Evolutionary conservation across 208 protist genomes (phyloP).

Genomic region (Porcisia hertigi): DNA sequence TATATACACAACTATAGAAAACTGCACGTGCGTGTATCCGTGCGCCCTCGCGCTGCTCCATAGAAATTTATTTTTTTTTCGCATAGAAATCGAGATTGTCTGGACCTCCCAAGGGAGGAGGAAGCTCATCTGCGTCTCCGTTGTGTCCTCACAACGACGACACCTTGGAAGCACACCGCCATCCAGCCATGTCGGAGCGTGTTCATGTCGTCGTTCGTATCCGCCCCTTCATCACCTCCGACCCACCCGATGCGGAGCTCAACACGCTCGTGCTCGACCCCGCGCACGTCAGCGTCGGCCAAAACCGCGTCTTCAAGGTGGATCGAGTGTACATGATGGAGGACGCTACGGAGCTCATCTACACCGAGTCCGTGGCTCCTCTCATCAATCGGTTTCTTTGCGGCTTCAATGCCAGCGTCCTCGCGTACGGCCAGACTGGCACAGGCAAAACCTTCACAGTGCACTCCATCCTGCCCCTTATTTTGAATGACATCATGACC

Average conservation of each 20-base stretch:
- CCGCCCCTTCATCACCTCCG: conserved; percentile 66
- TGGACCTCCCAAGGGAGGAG: neutral
- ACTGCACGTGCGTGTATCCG: neutral
- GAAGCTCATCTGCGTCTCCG: neutral
- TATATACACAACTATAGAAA: neutral
- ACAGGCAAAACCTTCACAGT: conserved; percentile 96
- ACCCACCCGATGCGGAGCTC: conserved; percentile 44
- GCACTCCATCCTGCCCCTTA: conserved; percentile 56
- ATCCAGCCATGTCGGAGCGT: conserved; percentile 51
- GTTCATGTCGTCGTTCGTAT: conserved; percentile 87
- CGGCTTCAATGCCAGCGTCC: conserved; percentile 91
- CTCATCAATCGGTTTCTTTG: conserved; percentile 78
- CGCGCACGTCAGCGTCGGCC: conserved; percentile 76
- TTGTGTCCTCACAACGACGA: neutral
- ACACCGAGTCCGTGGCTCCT: conserved; percentile 58
- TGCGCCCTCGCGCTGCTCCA: neutral
- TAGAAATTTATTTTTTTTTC: too few species aligned
- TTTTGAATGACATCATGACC: conserved; percentile 81
- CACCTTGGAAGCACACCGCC: neutral
- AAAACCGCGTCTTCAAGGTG: conserved; percentile 80
- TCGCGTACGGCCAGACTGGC: conserved; percentile 95
- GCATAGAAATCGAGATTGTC: too few species aligned
- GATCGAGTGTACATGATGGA: conserved; percentile 85
- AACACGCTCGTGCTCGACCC: conserved; percentile 45
- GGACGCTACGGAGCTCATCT: conserved; percentile 74